Evolutionary conservation across 2,329 filamentous ascomycete genomes (phyloP), one percentile per base, ranked within the genome.

Genomic region (Fusarium oxysporum): DNA sequence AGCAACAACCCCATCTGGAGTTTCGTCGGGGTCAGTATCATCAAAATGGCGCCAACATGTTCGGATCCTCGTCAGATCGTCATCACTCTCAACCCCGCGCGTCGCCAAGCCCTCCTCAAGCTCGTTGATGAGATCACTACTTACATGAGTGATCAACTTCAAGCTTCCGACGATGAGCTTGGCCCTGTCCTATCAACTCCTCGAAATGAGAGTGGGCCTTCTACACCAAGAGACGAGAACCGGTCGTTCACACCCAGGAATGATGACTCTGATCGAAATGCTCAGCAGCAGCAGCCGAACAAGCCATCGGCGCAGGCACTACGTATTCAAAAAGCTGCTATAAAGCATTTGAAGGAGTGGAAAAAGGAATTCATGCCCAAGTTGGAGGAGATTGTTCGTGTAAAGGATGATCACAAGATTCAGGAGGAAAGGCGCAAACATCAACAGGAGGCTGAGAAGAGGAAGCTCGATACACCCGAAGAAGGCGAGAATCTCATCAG

Each of bases 281-380:
- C 65, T 14, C 68, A 71, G 43, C 69, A 78, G 61, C 37, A 44
- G 37, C 68, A 76, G 58, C 62, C 35, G 25, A 69, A 62, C 37
- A 62, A 64, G 48, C 59, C 74, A 25, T 76, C 78, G 21, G 70
- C 74, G 13, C 68, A 81, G 56, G 78, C 80, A 2, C 62, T 78
- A 17, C 71, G 76, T 9, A 79, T 88, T 19, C 82, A 86, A 28
- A 80, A 78, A 32, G 89, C 89, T 9, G 90, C 92, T 2, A 80
- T 96, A 17, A 83, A 86, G 47, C 89, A 93, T 77, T 93, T 95
- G 76, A 90, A 94, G 70, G 88, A 90, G n/a, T 97, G 95, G 95
- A 86, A 91, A 65, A 87, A 89, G 32, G 87, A 90, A 37, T 91
- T 96, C 3, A 85, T 95, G n/a, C 83, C 86, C 23, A 89, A 92